Conservation (phyloP, 2,329 filamentous ascomycete genomes). For the Fusarium coicis region DNA sequence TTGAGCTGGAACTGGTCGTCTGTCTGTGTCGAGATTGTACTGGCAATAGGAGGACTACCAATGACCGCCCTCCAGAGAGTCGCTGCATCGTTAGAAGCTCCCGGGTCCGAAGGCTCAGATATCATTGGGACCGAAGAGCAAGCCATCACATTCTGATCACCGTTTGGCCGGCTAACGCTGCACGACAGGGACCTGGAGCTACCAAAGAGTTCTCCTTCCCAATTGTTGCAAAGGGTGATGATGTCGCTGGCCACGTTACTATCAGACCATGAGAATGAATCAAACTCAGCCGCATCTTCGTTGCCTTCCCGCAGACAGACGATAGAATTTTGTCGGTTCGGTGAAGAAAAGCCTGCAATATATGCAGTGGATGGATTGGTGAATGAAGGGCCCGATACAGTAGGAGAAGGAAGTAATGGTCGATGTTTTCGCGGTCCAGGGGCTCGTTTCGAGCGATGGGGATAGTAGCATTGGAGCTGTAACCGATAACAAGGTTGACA, state of each 20-base stretch:
- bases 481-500: neutral
- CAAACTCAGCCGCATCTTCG: accelerated
- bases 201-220: neutral
- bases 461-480: neutral
- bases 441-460: neutral
- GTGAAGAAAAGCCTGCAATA: neutral
- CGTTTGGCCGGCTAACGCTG: accelerated
- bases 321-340: neutral
- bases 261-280: neutral
- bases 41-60: neutral
- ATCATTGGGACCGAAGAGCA: accelerated
- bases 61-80: neutral
- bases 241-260: neutral
- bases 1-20: neutral
- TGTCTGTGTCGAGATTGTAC: neutral
- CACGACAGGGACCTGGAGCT: neutral
- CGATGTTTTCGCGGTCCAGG: neutral
- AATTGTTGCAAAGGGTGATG: neutral
- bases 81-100: neutral
- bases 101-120: neutral
- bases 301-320: neutral
- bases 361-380: neutral
- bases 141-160: accelerated
- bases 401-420: neutral
- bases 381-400: neutral